Evolutionary conservation across 192 early-diverging fungal species (phyloP).

Genomic region (Linnemannia elongata): DNA sequence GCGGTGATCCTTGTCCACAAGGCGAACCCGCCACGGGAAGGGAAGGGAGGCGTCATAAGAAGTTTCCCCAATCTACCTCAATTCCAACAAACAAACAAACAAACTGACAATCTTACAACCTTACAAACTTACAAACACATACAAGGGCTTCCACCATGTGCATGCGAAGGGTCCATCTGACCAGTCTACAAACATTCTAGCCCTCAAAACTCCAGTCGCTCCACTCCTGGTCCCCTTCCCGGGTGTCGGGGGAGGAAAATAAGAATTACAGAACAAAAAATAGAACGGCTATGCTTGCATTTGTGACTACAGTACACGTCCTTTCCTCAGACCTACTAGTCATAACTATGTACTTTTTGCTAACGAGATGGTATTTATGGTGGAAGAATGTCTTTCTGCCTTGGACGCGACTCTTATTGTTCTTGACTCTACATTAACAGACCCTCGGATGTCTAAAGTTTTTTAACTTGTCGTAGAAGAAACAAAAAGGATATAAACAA

Average conservation of each 20-base stretch:
- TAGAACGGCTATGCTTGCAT: background rate
- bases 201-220: background rate
- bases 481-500: too few species aligned
- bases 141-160: background rate
- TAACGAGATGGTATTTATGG: too few species aligned
- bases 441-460: too few species aligned
- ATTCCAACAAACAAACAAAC: background rate
- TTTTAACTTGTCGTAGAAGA: too few species aligned
- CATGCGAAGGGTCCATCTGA: background rate
- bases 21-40: background rate
- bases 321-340: background rate
- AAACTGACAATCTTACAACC: background rate
- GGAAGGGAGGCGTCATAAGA: too few species aligned
- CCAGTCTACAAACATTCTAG: background rate
- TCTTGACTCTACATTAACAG: too few species aligned
- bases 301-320: background rate
- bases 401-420: too few species aligned
- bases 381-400: too few species aligned
- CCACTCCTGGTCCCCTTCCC: background rate
- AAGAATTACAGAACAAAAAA: background rate
- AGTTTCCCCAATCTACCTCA: too few species aligned
- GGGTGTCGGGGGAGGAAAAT: background rate
- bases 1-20: background rate
- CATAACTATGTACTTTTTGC: too few species aligned
- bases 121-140: background rate